phyloP scores from a whole-genome alignment of 108 stramenopile genomes.

The Nitzschia putrida region DNA sequence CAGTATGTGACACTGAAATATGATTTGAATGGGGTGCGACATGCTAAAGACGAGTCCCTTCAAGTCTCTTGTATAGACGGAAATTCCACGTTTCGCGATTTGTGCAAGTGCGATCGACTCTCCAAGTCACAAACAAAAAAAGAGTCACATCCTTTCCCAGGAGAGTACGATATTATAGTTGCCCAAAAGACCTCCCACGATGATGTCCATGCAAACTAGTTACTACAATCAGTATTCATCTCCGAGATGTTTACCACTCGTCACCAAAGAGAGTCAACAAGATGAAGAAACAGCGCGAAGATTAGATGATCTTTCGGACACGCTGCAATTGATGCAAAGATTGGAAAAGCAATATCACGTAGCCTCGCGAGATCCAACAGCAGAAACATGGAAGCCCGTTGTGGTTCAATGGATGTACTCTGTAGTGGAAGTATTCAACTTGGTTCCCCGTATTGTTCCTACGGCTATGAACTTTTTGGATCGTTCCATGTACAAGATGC shows the following conservation, averaged over 20 bases:
- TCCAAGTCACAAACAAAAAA: no score
- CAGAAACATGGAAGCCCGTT: neutral
- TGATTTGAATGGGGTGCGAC: no score
- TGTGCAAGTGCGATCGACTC: no score
- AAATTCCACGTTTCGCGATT: no score
- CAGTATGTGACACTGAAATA: no score
- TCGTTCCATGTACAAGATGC: neutral
- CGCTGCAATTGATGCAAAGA: conserved; percentile 4
- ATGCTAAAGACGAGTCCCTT: no score
- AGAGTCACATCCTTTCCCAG: neutral
- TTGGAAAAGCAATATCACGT: conserved; percentile 13
- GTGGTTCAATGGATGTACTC: conserved; percentile 30
- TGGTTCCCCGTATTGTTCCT: conserved; percentile 24
- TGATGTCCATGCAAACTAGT: conserved; percentile 4
- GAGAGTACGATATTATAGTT: no score
- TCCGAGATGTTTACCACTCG: conserved; percentile 1
- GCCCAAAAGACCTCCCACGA: neutral
- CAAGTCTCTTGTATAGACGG: no score
- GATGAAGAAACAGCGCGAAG: neutral
- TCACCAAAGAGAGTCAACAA: neutral
- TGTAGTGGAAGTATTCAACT: conserved; percentile 15
- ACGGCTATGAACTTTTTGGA: conserved; percentile 30
- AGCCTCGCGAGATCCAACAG: neutral
- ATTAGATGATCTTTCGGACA: conserved; percentile 22
- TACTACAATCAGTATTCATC: conserved; percentile 7